phyloP scores from a whole-genome alignment of 495 filamentous ascomycete species.

The Articulospora tetracladia region DNA sequence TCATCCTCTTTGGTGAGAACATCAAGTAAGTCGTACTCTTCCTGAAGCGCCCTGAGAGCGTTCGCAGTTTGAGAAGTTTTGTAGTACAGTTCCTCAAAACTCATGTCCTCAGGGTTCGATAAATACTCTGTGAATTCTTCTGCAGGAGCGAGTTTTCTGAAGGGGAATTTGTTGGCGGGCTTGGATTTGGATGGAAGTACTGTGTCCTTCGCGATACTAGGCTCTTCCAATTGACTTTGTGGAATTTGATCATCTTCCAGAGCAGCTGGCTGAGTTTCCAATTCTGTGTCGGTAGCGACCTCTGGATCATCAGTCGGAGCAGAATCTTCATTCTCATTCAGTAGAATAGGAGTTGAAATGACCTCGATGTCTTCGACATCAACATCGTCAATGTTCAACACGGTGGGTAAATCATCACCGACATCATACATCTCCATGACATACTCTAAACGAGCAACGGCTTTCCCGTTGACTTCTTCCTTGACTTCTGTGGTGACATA shows the following conservation, averaged over 20 bases:
- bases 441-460: background rate
- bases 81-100: constrained; percentile 18
- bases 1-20: background rate
- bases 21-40: constrained; percentile 19
- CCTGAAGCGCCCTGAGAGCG: constrained; percentile 8
- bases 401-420: background rate
- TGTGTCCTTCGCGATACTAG: background rate
- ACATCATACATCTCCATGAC: background rate
- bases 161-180: constrained; percentile 1
- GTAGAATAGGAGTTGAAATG: background rate
- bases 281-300: background rate
- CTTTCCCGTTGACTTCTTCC: background rate
- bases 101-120: constrained; percentile 6
- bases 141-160: constrained; percentile 14
- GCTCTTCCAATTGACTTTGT: background rate
- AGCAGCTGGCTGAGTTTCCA: background rate
- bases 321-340: background rate
- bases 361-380: background rate
- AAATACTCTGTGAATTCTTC: constrained; percentile 17
- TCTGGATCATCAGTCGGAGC: background rate
- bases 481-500: background rate
- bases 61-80: constrained; percentile 8
- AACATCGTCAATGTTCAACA: background rate
- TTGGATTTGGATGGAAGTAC: background rate
- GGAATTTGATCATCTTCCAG: background rate